Conservation (phyloP, 805 yeast species). For the Saccharomyces mikatae region DNA sequence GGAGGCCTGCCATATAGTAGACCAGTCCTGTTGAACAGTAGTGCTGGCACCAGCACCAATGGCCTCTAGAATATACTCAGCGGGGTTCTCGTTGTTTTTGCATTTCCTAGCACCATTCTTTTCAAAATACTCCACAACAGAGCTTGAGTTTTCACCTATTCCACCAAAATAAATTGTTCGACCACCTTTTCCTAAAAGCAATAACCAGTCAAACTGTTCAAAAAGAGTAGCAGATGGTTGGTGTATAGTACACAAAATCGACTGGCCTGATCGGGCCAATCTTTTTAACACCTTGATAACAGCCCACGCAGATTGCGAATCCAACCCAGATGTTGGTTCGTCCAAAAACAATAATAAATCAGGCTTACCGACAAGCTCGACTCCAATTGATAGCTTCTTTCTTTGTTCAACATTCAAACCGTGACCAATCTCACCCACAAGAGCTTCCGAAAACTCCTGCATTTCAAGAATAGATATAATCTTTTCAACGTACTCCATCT, state of each 20-base stretch:
- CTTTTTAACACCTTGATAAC: slow-evolving; percentile 49
- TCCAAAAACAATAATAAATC: slow-evolving; percentile 48
- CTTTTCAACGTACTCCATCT: slow-evolving; percentile 55
- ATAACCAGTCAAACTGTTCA: slow-evolving; percentile 52
- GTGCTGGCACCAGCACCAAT: slow-evolving; percentile 75
- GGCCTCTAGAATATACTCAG: slow-evolving; percentile 58
- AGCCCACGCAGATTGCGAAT: slow-evolving; percentile 52
- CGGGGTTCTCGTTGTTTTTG: slow-evolving; percentile 49
- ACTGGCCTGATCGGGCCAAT: slow-evolving; percentile 54
- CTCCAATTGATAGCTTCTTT: slow-evolving; percentile 54
- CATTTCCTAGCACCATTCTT: slow-evolving; percentile 59
- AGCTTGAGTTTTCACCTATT: slow-evolving; percentile 46
- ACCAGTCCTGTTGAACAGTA: slow-evolving; percentile 43
- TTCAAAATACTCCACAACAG: slow-evolving; percentile 55
- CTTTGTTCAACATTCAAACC: slow-evolving; percentile 56
- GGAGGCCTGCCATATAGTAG: slow-evolving; percentile 45
- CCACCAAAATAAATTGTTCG: slow-evolving; percentile 65
- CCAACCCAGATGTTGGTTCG: slow-evolving; percentile 62
- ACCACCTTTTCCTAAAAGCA: slow-evolving; percentile 61
- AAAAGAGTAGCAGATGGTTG: slow-evolving; percentile 60
- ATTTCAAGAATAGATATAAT: slow-evolving; percentile 55
- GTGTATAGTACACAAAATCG: slow-evolving; percentile 63
- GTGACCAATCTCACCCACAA: slow-evolving; percentile 60
- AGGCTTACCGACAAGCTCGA: slow-evolving; percentile 57
- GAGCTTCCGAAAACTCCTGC: slow-evolving; percentile 57